A percentile compares a stretch with the other conserved stretches of the same genome.
Evolutionary conservation across 345 rosid genomes (phyloP).

Genomic region (Xanthoceras sorbifolium): DNA sequence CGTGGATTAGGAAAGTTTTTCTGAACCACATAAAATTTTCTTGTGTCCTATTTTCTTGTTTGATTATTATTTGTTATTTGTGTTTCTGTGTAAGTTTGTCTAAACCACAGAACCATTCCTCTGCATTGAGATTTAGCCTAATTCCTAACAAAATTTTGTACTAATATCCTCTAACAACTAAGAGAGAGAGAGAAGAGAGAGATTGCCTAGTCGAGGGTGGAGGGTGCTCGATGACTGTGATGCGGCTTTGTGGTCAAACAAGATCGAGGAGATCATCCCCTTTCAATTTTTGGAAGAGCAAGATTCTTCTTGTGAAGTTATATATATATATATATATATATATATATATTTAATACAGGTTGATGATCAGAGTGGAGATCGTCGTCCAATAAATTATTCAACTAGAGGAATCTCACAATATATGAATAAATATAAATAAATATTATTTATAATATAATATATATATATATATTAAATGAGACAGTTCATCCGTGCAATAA

Average conservation of each 20-base stretch:
- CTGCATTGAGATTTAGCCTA: no score
- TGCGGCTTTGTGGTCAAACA: background rate
- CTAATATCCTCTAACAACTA: background rate
- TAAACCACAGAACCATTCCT: no score
- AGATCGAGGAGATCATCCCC: background rate
- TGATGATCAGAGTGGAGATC: conserved; percentile 2
- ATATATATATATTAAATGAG: background rate
- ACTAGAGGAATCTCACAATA: conserved; percentile 11
- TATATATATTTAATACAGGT: background rate
- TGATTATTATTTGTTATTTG: no score
- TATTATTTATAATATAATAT: background rate
- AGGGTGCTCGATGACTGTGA: background rate
- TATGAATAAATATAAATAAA: background rate
- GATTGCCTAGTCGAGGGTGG: background rate
- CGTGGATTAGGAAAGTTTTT: no score
- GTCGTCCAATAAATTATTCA: conserved; percentile 1
- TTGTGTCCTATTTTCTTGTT: no score
- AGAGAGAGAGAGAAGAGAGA: background rate
- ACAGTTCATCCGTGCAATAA: background rate
- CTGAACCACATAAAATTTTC: no score
- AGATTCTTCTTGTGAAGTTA: conserved; percentile 25
- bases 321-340: no score
- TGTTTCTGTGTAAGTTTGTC: no score
- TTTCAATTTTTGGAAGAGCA: conserved; percentile 26
- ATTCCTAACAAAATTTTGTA: no score